These are phyloP conservation scores for Suillus subaureus DNA, from an alignment of 768 basidiomycete genomes.

Conservation along the genomic window DNA sequence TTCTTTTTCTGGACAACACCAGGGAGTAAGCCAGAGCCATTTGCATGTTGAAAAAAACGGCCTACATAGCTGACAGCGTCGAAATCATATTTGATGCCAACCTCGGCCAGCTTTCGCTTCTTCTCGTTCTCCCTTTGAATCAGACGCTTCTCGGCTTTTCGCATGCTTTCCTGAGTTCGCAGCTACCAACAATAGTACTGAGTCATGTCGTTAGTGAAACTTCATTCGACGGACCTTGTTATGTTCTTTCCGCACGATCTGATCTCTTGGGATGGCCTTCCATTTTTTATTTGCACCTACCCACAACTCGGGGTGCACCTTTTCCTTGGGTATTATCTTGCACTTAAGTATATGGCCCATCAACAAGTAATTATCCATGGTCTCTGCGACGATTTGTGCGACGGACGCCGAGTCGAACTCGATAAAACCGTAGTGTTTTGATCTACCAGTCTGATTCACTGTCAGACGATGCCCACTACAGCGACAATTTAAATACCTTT, in stretches of 20 bases:
- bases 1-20: slow-evolving; percentile 37
- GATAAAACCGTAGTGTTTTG: slow-evolving; percentile 97
- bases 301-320: slow-evolving; percentile 95
- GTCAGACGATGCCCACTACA: background rate
- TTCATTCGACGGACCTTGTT: slow-evolving; percentile 69
- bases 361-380: slow-evolving; percentile 98
- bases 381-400: slow-evolving; percentile 94
- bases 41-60: slow-evolving; percentile 17
- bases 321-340: slow-evolving; percentile 84
- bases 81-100: slow-evolving; percentile 89
- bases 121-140: slow-evolving; percentile 57
- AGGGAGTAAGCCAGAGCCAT: background rate
- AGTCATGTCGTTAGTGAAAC: background rate
- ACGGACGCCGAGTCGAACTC: slow-evolving; percentile 91
- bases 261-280: slow-evolving; percentile 72
- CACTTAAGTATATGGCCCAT: slow-evolving; percentile 93
- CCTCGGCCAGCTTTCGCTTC: slow-evolving; percentile 75
- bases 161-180: slow-evolving; percentile 72
- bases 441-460: slow-evolving; percentile 76
- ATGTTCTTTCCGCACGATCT: slow-evolving; percentile 70
- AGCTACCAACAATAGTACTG: slow-evolving; percentile 41
- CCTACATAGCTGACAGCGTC: slow-evolving; percentile 82
- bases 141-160: slow-evolving; percentile 65
- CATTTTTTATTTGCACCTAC: slow-evolving; percentile 95
- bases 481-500: slow-evolving; percentile 53